These are phyloP conservation scores for Scedosporium aurantiacum DNA, from an alignment of 2,329 filamentous ascomycete genomes.

Conservation along the genomic window DNA sequence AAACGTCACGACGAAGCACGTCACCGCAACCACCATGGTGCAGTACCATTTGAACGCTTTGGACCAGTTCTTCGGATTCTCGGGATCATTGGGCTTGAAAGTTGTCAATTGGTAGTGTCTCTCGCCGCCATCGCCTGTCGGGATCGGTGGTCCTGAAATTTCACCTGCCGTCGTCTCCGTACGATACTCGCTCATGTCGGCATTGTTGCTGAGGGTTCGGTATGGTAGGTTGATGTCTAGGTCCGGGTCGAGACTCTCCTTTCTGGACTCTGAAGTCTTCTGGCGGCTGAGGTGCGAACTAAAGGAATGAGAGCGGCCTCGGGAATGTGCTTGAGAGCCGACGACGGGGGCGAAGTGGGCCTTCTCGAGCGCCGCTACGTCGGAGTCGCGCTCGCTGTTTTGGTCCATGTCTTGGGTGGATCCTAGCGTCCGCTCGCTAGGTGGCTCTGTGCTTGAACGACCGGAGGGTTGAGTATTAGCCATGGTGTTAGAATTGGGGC, in stretches of 20 bases:
- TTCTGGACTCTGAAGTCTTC: constrained; percentile 10
- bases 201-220: constrained; percentile 47
- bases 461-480: not conserved
- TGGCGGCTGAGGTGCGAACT: constrained; percentile 8
- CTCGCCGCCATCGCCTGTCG: constrained; percentile 19
- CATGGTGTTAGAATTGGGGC: not conserved
- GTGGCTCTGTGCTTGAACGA: not conserved
- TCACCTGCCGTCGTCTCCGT: constrained; percentile 48
- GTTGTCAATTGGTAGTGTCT: constrained; percentile 59
- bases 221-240: constrained; percentile 50
- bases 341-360: constrained; percentile 10
- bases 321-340: constrained; percentile 11
- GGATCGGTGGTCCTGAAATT: constrained; percentile 34
- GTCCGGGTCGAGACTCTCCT: constrained; percentile 27
- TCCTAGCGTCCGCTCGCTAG: not conserved
- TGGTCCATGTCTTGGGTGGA: not conserved
- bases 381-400: not conserved
- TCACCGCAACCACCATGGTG: constrained; percentile 72
- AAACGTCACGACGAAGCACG: constrained; percentile 60
- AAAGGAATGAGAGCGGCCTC: constrained; percentile 11
- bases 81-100: constrained; percentile 58
- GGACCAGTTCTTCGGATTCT: constrained; percentile 79
- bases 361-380: not conserved
- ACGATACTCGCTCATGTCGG: constrained; percentile 57
- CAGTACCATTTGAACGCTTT: constrained; percentile 71